phyloP scores from a whole-genome alignment of 345 rosid species.

The Citrus cavaleriei region DNA sequence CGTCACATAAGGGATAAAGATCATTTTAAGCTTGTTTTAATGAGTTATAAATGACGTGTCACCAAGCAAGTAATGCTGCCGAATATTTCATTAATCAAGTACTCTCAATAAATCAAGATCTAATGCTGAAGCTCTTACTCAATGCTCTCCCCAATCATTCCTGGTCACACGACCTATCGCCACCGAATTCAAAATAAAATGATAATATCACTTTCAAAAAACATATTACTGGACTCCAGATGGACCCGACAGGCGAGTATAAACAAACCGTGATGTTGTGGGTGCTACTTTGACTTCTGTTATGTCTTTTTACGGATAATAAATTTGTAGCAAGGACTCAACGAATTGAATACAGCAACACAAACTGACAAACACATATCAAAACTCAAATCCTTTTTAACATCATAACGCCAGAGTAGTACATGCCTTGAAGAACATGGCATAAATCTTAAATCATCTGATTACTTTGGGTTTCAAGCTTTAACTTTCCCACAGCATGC shows the following conservation, averaged over 20 bases:
- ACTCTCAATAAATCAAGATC: not conserved
- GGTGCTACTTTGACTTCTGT: not conserved
- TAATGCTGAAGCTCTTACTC: not conserved
- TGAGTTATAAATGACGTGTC: no score
- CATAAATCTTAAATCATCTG: not conserved
- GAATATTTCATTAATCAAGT: not conserved
- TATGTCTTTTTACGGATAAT: not conserved
- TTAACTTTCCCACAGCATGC: not conserved
- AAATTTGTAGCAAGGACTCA: not conserved
- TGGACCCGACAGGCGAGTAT: not conserved
- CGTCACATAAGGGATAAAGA: not conserved
- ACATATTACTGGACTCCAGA: not conserved
- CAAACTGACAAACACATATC: not conserved
- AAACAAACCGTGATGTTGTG: not conserved
- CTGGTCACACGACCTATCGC: not conserved
- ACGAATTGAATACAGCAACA: not conserved
- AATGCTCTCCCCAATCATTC: not conserved
- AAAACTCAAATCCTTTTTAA: not conserved
- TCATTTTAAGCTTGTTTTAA: not conserved
- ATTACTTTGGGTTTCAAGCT: conserved; percentile 10
- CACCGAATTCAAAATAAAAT: not conserved
- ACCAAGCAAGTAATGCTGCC: not conserved
- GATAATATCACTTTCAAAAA: not conserved
- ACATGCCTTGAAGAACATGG: not conserved
- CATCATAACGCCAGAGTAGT: not conserved